Conservation (phyloP, 164 flowering plant species). For the Cinnamomum micranthum region DNA sequence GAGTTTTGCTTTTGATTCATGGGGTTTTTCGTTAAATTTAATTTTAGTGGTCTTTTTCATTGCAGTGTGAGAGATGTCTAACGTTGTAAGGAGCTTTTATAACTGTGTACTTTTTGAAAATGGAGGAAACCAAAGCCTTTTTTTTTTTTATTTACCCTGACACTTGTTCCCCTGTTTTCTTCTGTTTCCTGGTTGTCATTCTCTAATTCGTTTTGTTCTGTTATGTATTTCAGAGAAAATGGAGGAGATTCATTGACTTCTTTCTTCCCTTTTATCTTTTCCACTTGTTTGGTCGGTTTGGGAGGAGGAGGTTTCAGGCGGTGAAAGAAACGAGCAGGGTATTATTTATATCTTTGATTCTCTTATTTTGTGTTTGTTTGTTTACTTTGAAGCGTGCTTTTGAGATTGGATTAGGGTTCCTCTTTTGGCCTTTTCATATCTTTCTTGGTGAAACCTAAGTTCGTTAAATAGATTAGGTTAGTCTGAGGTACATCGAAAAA, state of each 20-base stretch:
- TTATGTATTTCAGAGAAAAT: background rate
- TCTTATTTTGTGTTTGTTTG: too few species aligned
- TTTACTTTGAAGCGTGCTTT: too few species aligned
- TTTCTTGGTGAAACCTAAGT: too few species aligned
- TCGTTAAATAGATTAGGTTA: too few species aligned
- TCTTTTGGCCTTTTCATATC: too few species aligned
- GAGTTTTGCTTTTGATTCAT: background rate
- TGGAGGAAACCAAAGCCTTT: background rate
- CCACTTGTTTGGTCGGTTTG: background rate
- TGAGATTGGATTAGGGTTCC: too few species aligned
- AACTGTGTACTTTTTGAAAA: background rate
- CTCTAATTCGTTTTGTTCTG: background rate
- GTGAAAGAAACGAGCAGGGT: background rate
- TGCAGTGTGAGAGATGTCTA: background rate
- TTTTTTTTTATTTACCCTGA: background rate
- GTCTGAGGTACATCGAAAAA: too few species aligned
- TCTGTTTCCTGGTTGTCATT: background rate
- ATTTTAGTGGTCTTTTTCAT: background rate
- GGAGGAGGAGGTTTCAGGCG: background rate
- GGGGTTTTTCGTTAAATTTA: background rate
- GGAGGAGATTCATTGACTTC: background rate
- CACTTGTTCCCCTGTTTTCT: background rate
- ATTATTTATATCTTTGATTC: too few species aligned
- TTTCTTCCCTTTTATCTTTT: background rate
- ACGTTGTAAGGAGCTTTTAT: background rate